Conservation (phyloP, 345 rosid genomes). For the Firmiana major region DNA sequence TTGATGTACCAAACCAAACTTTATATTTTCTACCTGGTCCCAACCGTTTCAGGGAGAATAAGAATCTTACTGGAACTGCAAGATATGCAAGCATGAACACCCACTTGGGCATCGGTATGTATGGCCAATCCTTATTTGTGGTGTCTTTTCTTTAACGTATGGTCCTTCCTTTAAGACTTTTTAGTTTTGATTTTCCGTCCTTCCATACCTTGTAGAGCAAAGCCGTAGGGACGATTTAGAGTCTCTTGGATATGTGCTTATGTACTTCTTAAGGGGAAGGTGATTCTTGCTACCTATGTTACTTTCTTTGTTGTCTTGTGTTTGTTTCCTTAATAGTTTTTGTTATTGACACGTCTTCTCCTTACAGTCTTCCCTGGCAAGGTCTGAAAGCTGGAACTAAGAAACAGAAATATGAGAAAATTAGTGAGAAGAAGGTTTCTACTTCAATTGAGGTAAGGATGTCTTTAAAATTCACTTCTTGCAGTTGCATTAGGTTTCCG, state of each 20-base stretch:
- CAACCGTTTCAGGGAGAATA: conserved; percentile 67
- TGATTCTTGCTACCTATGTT: conserved; percentile 25
- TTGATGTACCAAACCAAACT: not conserved
- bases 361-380: conserved; percentile 95
- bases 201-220: conserved; percentile 56
- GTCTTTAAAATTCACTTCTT: not conserved
- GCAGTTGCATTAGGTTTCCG: not conserved
- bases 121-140: not conserved
- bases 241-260: conserved; percentile 95
- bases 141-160: not conserved
- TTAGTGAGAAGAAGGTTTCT: conserved; percentile 96
- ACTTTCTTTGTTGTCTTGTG: not conserved
- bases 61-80: conserved; percentile 96
- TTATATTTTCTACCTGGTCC: not conserved
- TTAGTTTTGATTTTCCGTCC: not conserved
- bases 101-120: conserved; percentile 90
- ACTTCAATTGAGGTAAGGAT: conserved; percentile 61
- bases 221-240: conserved; percentile 98
- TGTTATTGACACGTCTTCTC: conserved; percentile 22
- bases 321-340: conserved; percentile 7
- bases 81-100: conserved; percentile 99
- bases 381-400: conserved; percentile 97
- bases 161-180: not conserved
- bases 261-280: conserved; percentile 98
- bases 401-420: conserved; percentile 96